These are phyloP conservation scores for Cytospora piceicola DNA, from an alignment of 2,329 filamentous ascomycete genomes.

Conservation along the genomic window DNA sequence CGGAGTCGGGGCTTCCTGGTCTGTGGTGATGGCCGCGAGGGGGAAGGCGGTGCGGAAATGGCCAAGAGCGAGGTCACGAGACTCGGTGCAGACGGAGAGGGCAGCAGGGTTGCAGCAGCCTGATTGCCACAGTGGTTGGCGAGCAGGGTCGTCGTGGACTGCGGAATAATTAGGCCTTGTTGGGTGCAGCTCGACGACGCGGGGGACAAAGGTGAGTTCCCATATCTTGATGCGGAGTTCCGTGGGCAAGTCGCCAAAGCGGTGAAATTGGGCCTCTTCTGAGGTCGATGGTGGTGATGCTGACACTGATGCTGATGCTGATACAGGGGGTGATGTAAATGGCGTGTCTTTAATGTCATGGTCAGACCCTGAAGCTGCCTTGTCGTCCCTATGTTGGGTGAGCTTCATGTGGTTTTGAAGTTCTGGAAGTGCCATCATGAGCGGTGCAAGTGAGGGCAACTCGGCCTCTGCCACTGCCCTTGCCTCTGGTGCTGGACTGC, in stretches of 20 bases:
- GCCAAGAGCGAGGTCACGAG: slow-evolving; percentile 38
- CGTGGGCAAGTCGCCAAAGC: slow-evolving; percentile 40
- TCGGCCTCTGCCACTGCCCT: not conserved
- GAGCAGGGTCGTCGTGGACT: slow-evolving; percentile 26
- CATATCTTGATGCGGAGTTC: slow-evolving; percentile 45
- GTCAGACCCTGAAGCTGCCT: not conserved
- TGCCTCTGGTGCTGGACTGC: not conserved
- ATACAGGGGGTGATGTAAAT: not conserved
- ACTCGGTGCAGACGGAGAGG: slow-evolving; percentile 40
- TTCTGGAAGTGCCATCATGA: slow-evolving; percentile 12
- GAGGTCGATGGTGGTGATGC: not conserved
- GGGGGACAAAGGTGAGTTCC: slow-evolving; percentile 40
- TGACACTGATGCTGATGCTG: no score
- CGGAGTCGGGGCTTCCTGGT: not conserved
- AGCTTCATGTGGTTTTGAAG: not conserved
- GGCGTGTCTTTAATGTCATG: not conserved
- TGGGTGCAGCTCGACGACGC: slow-evolving; percentile 42
- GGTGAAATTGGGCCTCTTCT: slow-evolving; percentile 32
- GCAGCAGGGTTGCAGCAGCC: slow-evolving; percentile 40
- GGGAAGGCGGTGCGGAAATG: slow-evolving; percentile 40
- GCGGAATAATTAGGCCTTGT: slow-evolving; percentile 39
- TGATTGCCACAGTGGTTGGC: slow-evolving; percentile 38
- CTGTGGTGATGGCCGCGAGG: slow-evolving; percentile 31
- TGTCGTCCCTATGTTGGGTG: not conserved
- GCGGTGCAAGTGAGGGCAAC: slow-evolving; percentile 21